Percentiles rank a stretch among this genome's conserved stretches.
Evolutionary conservation across 768 basidiomycete species (phyloP).

Genomic region (Melanogaster broomeanus): DNA sequence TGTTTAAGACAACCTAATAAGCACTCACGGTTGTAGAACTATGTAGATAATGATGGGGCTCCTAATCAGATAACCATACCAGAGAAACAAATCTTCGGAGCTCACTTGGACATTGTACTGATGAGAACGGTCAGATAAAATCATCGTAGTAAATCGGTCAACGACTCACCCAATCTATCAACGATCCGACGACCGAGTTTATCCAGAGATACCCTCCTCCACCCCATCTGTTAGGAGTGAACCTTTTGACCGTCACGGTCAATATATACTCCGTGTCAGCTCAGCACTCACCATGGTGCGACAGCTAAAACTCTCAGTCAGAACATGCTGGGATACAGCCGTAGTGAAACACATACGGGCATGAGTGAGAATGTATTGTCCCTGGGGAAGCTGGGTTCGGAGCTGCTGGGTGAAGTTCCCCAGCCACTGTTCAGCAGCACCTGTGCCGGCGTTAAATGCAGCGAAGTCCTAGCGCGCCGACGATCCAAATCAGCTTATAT

Average conservation of each 20-base stretch:
- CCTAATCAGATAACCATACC: slow-evolving; percentile 1
- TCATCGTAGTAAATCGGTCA: background rate
- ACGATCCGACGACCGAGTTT: slow-evolving; percentile 38
- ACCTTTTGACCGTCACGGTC: slow-evolving; percentile 26
- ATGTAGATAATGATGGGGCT: background rate
- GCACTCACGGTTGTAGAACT: slow-evolving; percentile 31
- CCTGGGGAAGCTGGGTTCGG: slow-evolving; percentile 33
- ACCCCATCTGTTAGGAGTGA: slow-evolving; percentile 17
- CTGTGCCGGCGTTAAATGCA: slow-evolving; percentile 35
- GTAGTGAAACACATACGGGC: slow-evolving; percentile 30
- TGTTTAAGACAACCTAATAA: background rate
- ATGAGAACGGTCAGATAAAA: background rate
- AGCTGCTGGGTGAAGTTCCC: slow-evolving; percentile 33
- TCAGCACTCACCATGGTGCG: slow-evolving; percentile 35
- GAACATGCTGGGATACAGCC: background rate
- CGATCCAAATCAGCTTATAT: background rate
- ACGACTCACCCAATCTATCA: slow-evolving; percentile 46
- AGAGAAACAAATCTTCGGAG: background rate
- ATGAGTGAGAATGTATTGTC: slow-evolving; percentile 36
- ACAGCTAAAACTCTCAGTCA: slow-evolving; percentile 30
- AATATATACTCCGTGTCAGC: background rate
- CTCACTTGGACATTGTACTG: slow-evolving; percentile 42
- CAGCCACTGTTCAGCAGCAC: slow-evolving; percentile 40
- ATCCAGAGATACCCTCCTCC: slow-evolving; percentile 41
- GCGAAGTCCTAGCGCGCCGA: slow-evolving; percentile 25